Base-by-base conservation (phyloP, 73 alveolate genomes). In the Paramecium sexaurelia region DNA sequence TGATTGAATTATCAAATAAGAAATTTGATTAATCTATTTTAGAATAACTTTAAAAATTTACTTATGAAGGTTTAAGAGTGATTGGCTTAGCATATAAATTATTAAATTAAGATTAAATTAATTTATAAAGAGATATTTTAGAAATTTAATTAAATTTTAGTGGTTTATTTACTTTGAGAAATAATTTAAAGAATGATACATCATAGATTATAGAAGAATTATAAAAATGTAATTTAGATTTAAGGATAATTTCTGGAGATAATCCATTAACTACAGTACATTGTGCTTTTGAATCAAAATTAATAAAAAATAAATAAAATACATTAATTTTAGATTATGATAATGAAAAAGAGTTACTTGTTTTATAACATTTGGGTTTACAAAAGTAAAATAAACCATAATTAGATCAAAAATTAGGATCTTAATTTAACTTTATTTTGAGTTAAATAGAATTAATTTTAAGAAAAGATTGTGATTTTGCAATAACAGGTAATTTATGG, bases 201-300 rank as follows among this genome's bases (percentile, higher is more conserved):
- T 27, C 71, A 20, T 67, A 91, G 2, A 85, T 88, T 57, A 93
- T 92, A 29, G 92, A 95, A 85, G 75, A 92, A 6, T 91, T 90
- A 90, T 20, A 33, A 37, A 45, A 82, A 37, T 55, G 85, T 7
- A 83, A 66, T 13, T 55, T 91, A 82, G 93, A 95, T 75, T 85
- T 92, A 55, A 95, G 75, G 84, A 95, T 95, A 91, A 95, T 95
- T 0, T 92, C 97, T 20, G 97, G 97, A 47, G 97, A 95, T 89
- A 95, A 95, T 92, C 94, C 95, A 8, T 83, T 95, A 68, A 95
- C 97, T 5, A 95, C 97, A n/a, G 94, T 95, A 39, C 93, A 92
- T 39, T 94, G 93, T 55, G 97, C 96, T 22, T 37, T 13, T 19
- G 78, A 39, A 22, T 36, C 91, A 8, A 71, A 71, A 9, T 22